Percentiles rank a stretch among this genome's conserved stretches.
phyloP scores from a whole-genome alignment of 176 grass and related monocot genomes.

The Areca catechu region DNA sequence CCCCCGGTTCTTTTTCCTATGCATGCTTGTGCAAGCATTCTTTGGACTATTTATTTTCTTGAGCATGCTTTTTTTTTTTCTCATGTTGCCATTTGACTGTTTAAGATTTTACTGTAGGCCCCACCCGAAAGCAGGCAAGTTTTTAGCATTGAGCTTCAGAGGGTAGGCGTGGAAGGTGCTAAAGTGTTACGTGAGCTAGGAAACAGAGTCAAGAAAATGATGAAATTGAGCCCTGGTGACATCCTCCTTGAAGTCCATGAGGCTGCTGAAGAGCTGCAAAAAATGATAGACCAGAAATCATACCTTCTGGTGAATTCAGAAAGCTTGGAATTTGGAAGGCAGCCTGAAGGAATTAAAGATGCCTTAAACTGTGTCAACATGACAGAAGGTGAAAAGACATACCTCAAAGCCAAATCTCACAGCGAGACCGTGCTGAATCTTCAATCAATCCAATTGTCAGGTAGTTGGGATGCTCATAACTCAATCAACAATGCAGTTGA shows the following conservation, averaged over 20 bases:
- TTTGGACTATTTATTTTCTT: too few species aligned
- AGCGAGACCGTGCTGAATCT: background rate
- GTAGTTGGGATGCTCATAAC: background rate
- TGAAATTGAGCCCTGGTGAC: conserved; percentile 42
- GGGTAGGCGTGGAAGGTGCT: conserved; percentile 56
- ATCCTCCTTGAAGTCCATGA: conserved; percentile 59
- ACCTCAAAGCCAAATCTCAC: background rate
- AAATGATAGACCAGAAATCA: conserved; percentile 76
- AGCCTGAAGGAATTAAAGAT: conserved; percentile 30
- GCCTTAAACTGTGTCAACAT: conserved; percentile 6
- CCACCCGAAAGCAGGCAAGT: conserved; percentile 59
- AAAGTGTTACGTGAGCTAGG: conserved; percentile 71
- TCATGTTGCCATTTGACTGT: too few species aligned
- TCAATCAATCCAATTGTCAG: background rate
- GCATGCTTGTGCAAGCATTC: too few species aligned
- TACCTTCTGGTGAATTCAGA: conserved; percentile 69
- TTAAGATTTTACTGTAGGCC: conserved; percentile 25
- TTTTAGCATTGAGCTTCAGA: conserved; percentile 56
- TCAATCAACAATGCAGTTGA: conserved; percentile 24
- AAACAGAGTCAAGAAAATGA: conserved; percentile 60
- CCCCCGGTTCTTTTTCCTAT: too few species aligned
- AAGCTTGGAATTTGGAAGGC: conserved; percentile 33
- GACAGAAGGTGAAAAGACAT: conserved; percentile 24
- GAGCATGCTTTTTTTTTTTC: too few species aligned
- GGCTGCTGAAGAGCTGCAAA: conserved; percentile 67